Evolutionary conservation across 768 basidiomycete species (phyloP), one percentile per base, ranked within the genome.

Genomic region (Ramaria sp.): DNA sequence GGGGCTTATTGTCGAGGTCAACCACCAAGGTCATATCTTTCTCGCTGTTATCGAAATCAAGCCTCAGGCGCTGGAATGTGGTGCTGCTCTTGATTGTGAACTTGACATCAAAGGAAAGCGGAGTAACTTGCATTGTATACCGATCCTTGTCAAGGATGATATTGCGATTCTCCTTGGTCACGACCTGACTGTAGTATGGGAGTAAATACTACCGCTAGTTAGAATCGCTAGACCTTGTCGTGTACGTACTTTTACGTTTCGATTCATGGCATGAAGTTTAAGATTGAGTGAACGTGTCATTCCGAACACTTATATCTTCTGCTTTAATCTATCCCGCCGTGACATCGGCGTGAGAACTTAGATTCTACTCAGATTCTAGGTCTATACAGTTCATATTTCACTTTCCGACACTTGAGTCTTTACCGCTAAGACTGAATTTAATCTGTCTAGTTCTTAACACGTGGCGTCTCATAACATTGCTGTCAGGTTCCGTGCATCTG

Each of bases 401-500:
- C n/a, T n/a, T n/a, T n/a, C n/a, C n/a, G n/a, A n/a, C n/a, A n/a
- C n/a, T n/a, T n/a, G n/a, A 18, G 18, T 7, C 8, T 9, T 8
- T 7, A 9, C 20, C 9, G n/a, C 9, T 7, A 9, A 8, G 24
- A n/a, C 42, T 18, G 9, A 9, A 8, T 44, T 18, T 8, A n/a
- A n/a, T n/a, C n/a, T n/a, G n/a, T n/a, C n/a, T n/a, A n/a, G n/a
- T n/a, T n/a, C n/a, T n/a, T n/a, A n/a, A n/a, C n/a, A n/a, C n/a
- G n/a, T n/a, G n/a, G n/a, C n/a, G n/a, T n/a, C n/a, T n/a, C n/a
- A n/a, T n/a, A n/a, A n/a, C n/a, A n/a, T n/a, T n/a, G n/a, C n/a
- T n/a, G n/a, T n/a, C n/a, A n/a, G n/a, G 22, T 62, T 69, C 13
- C 65, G 65, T 28, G 56, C 53, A 37, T 64, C 68, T 12, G 69